Evolutionary conservation across 1,139 yeast genomes (phyloP).

Genomic region (Pichia sp.): DNA sequence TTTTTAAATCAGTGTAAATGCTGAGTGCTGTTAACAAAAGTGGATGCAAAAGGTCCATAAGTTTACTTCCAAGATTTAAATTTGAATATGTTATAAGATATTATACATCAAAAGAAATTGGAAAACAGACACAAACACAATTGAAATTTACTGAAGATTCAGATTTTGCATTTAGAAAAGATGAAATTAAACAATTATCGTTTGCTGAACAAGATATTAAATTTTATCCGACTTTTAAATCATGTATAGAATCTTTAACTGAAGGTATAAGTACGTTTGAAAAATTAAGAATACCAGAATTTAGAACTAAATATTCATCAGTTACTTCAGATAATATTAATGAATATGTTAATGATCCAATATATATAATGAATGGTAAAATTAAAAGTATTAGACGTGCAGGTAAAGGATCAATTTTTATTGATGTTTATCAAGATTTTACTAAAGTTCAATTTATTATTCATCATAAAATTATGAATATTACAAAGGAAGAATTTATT

Average conservation of each 20-base stretch:
- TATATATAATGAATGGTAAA: slow-evolving; percentile 40
- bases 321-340: slow-evolving; percentile 6
- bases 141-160: slow-evolving; percentile 27
- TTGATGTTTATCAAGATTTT: slow-evolving; percentile 60
- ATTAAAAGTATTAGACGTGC: slow-evolving; percentile 50
- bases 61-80: too few species aligned
- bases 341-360: slow-evolving; percentile 22
- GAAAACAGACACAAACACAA: too few species aligned
- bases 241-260: slow-evolving; percentile 4
- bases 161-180: slow-evolving; percentile 39
- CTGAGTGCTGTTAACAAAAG: too few species aligned
- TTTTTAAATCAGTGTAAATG: too few species aligned
- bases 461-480: slow-evolving; percentile 42
- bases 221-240: slow-evolving; percentile 23
- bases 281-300: slow-evolving; percentile 30
- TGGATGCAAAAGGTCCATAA: too few species aligned
- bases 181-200: slow-evolving; percentile 12
- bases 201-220: slow-evolving; percentile 19
- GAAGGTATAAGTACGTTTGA: slow-evolving; percentile 1
- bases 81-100: too few species aligned
- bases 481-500: slow-evolving; percentile 40
- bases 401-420: slow-evolving; percentile 61
- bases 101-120: too few species aligned
- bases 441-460: slow-evolving; percentile 54
- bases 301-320: slow-evolving; percentile 23